Conservation (phyloP, 495 filamentous ascomycete species). For the Sphaerosporella brunnea region DNA sequence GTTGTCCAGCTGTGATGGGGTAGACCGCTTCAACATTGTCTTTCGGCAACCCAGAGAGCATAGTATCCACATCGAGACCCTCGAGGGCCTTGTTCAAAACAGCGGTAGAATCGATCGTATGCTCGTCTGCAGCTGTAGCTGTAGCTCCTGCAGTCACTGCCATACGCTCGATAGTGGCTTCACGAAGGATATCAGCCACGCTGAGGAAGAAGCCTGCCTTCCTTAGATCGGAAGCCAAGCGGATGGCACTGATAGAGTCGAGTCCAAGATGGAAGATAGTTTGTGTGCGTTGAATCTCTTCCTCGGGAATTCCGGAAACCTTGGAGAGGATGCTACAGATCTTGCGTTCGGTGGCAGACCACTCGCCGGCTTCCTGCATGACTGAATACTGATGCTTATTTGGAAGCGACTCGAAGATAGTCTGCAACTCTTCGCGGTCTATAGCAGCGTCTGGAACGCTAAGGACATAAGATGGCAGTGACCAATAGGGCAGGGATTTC, state of each 20-base stretch:
- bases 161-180: constrained; percentile 45
- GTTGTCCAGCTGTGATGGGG: constrained; percentile 52
- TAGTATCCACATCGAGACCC: constrained; percentile 22
- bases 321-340: constrained; percentile 47
- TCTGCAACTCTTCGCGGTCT: constrained; percentile 9
- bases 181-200: constrained; percentile 48
- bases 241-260: constrained; percentile 80
- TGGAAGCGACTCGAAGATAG: constrained; percentile 9
- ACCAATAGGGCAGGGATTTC: constrained; percentile 16
- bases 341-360: constrained; percentile 31
- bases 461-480: constrained; percentile 18
- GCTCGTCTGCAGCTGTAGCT: constrained; percentile 10
- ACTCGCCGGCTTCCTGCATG: constrained; percentile 16
- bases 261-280: constrained; percentile 74
- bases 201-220: constrained; percentile 39
- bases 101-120: constrained; percentile 19
- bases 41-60: constrained; percentile 27
- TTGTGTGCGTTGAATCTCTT: constrained; percentile 41
- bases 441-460: constrained; percentile 9
- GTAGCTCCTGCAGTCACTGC: constrained; percentile 17
- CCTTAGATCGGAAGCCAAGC: constrained; percentile 45
- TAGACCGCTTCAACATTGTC: constrained; percentile 37
- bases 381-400: constrained; percentile 10
- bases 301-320: constrained; percentile 42
- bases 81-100: constrained; percentile 27